Base-by-base conservation (phyloP, 345 rosid genomes). In the Pugionium cornutum region DNA sequence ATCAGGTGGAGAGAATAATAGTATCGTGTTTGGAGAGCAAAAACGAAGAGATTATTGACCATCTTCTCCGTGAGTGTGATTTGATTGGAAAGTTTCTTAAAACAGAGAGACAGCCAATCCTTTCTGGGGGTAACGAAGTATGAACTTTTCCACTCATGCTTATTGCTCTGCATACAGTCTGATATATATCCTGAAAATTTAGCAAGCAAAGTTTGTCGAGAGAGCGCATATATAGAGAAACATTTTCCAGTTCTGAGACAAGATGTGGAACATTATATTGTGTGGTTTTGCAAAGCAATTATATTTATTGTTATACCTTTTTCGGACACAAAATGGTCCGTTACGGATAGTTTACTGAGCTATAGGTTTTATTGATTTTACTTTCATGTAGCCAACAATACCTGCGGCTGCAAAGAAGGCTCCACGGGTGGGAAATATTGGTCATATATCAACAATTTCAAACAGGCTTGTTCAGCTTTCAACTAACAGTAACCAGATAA, bases 401-500 rank as follows among this genome's bases (percentile, higher is more conserved):
- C 88, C 90, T 59, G 83, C 92, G 49, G 60, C 82, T 64, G 96
- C 89, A 60, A 94, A 86, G 82, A 70, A 48, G 73, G 83, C 84
- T 34, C 97, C 96, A n/a, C 81, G 92, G 34, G 87, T 72, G n/a
- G 99, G 99, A 70, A 86, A 86, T 75, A 78, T 94, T 36, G 99
- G 99, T 28, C 99, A 90, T 73, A 83, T 90, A 37, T 85, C 96
- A 9, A 77, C 92, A 67, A 88, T 94, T 73, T 77, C 92, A 44
- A 94, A 88, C 68, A 94, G 90, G 79, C 86, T 94, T 78, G 72
- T 78, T 74, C 96, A 90, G 73, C 77, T 83, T 68, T 84, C 86
- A 62, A 81, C 71, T 72, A 81, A 72, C 83, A 90, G 83, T 66
- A 75, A 78, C 80, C 59, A 8, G 57, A 83, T 94, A 72, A 87